These are phyloP conservation scores for Ganoderma sinense DNA, from an alignment of 1,284 basidiomycete species.

Conservation along the genomic window DNA sequence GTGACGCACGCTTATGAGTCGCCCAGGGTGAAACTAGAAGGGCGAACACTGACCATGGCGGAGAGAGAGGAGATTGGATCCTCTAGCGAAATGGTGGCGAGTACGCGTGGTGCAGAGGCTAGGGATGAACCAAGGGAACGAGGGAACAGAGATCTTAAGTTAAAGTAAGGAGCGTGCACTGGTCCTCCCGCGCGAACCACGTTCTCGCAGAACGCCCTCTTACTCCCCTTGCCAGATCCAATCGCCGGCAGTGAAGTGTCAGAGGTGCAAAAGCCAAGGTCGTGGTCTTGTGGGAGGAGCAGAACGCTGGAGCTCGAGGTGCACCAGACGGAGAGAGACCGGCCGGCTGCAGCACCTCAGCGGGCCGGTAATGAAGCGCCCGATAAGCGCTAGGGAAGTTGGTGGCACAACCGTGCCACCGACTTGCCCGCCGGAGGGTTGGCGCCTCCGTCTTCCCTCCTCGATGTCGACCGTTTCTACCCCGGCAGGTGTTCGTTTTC, in stretches of 20 bases:
- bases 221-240: conserved; percentile 19
- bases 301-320: too few species aligned
- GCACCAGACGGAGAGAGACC: too few species aligned
- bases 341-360: too few species aligned
- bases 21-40: not conserved
- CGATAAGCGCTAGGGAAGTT: too few species aligned
- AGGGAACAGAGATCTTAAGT: conserved; percentile 33
- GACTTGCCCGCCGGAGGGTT: too few species aligned
- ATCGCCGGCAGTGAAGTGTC: conserved; percentile 21
- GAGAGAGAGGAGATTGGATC: conserved; percentile 17
- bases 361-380: too few species aligned
- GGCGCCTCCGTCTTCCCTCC: too few species aligned
- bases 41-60: conserved; percentile 34
- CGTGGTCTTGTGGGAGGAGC: too few species aligned
- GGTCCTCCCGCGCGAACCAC: conserved; percentile 28
- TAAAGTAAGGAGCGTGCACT: conserved; percentile 36
- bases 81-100: conserved; percentile 7
- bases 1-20: conserved; percentile 39
- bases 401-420: too few species aligned
- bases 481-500: too few species aligned
- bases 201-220: conserved; percentile 28
- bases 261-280: too few species aligned
- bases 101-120: conserved; percentile 20
- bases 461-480: too few species aligned
- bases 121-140: conserved; percentile 17